Percentiles rank a stretch among this genome's conserved stretches.
Conservation (phyloP, 164 flowering plant species). For the Buxus sempervirens region DNA sequence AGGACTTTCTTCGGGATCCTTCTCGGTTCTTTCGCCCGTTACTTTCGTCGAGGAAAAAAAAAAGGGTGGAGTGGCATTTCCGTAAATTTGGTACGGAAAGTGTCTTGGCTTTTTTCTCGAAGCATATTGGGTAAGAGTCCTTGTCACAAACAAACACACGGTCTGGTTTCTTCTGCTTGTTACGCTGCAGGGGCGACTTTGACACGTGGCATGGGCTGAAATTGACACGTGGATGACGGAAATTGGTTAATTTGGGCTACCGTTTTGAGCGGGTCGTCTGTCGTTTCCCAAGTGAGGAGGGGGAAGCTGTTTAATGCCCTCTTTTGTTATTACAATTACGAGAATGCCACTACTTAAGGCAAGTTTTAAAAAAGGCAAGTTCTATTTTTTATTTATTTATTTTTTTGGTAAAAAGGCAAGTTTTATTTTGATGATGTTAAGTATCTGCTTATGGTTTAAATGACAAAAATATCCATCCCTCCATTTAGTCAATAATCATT, state of each 20-base stretch:
- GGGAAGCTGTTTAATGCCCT: neutral
- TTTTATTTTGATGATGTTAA: neutral
- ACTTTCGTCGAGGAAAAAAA: no score
- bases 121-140: neutral
- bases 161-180: no score
- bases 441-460: neutral
- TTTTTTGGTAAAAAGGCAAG: neutral
- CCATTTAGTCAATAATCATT: neutral
- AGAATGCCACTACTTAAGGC: no score
- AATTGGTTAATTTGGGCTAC: neutral
- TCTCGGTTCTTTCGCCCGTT: no score
- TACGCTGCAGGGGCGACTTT: neutral
- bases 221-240: neutral
- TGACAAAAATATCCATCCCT: neutral
- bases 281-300: constrained; percentile 12
- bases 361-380: no score
- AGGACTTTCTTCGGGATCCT: no score
- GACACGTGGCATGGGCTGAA: neutral
- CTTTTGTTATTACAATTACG: neutral
- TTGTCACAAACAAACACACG: no score
- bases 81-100: neutral
- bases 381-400: no score
- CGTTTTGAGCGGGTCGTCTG: constrained; percentile 11
- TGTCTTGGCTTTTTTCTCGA: no score
- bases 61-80: neutral